phyloP scores from a whole-genome alignment of 1,284 basidiomycete genomes.

The Rhodotorula sp. region DNA sequence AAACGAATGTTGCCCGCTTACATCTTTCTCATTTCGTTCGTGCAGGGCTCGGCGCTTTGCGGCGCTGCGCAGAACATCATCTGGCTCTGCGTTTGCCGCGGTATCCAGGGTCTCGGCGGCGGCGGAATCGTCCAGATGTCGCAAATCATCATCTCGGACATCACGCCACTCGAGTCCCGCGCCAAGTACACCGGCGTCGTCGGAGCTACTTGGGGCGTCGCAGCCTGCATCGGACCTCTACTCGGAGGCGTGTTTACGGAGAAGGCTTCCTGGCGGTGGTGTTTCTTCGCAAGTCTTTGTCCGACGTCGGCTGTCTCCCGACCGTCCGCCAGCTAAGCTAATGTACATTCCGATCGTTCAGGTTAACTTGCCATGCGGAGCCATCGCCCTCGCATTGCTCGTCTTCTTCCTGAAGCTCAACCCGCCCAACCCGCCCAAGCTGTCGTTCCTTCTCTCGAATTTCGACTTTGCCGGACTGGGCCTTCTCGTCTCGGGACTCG shows the following conservation, averaged over 20 bases:
- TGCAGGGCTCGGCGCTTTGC: slow-evolving; percentile 67
- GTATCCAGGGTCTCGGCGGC: slow-evolving; percentile 77
- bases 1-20: not conserved
- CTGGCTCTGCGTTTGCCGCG: slow-evolving; percentile 70
- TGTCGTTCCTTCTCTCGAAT: slow-evolving; percentile 49
- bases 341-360: not conserved
- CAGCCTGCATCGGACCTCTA: slow-evolving; percentile 70
- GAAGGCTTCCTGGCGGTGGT: slow-evolving; percentile 40
- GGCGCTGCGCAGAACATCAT: slow-evolving; percentile 75
- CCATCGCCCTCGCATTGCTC: slow-evolving; percentile 58
- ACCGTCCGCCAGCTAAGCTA: not conserved
- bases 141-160: slow-evolving; percentile 71
- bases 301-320: too few species aligned
- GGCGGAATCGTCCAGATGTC: slow-evolving; percentile 10
- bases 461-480: slow-evolving; percentile 75
- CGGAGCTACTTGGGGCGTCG: slow-evolving; percentile 73
- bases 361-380: slow-evolving; percentile 54
- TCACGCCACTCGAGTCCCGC: slow-evolving; percentile 62
- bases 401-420: slow-evolving; percentile 76
- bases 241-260: slow-evolving; percentile 53
- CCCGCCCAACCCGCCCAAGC: slow-evolving; percentile 35
- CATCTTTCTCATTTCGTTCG: not conserved
- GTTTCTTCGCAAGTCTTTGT: not conserved
- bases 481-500: slow-evolving; percentile 59
- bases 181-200: slow-evolving; percentile 70